A percentile compares a stretch with the other conserved stretches of the same genome.
Conservation (phyloP, 495 filamentous ascomycete genomes). For the Penicillium angulare region DNA sequence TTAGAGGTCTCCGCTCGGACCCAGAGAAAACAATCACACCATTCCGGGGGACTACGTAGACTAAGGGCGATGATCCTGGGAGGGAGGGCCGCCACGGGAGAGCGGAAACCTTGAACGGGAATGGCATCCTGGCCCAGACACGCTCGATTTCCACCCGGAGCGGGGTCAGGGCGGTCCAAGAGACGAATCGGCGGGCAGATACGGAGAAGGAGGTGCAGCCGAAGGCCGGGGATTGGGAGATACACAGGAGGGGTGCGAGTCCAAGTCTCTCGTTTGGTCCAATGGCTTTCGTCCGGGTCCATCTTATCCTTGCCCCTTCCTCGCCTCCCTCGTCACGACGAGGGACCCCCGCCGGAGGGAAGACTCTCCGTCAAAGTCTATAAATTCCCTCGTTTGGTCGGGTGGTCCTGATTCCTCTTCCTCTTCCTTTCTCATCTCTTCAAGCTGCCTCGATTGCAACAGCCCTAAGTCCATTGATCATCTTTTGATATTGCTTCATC, state of each 20-base stretch:
- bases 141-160: conserved; percentile 43
- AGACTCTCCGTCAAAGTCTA: conserved; percentile 56
- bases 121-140: conserved; percentile 31
- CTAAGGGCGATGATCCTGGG: conserved; percentile 21
- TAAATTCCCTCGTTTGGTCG: conserved; percentile 59
- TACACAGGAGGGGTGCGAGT: conserved; percentile 42
- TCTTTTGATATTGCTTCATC: conserved; percentile 12
- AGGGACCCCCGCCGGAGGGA: conserved; percentile 39
- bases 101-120: conserved; percentile 35
- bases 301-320: conserved; percentile 24
- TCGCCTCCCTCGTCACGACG: conserved; percentile 20
- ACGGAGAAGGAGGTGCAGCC: conserved; percentile 33
- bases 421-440: conserved; percentile 57
- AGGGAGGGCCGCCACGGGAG: conserved; percentile 26
- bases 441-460: conserved; percentile 38
- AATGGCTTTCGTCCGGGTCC: conserved; percentile 34
- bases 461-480: conserved; percentile 16
- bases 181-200: conserved; percentile 44
- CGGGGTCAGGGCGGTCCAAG: conserved; percentile 48
- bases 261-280: conserved; percentile 48
- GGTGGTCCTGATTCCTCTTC: conserved; percentile 35
- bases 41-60: conserved; percentile 17
- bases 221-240: conserved; percentile 38
- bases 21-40: conserved; percentile 14
- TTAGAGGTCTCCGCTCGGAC: conserved; percentile 11